A percentile compares a stretch with the other conserved stretches of the same genome.
Conservation (phyloP, 2,329 filamentous ascomycete species). For the Teratosphaeriaceae sp. region DNA sequence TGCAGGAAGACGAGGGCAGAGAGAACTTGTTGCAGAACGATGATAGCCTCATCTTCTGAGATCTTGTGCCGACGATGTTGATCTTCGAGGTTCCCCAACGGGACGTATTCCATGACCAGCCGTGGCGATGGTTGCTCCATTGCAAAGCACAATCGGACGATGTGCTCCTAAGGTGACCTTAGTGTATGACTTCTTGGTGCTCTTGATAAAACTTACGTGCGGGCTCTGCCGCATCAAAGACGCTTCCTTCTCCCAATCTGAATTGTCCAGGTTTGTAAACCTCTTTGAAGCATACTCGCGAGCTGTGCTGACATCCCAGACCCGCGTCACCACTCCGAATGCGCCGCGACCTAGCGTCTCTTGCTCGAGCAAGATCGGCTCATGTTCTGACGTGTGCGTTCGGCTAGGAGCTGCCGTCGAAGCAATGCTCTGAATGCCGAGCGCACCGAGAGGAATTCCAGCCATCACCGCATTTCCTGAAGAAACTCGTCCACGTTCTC, state of each 20-base stretch:
- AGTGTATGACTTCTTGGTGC: background rate
- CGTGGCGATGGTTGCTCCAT: background rate
- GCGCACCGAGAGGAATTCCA: constrained; percentile 5
- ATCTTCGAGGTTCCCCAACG: constrained; percentile 3
- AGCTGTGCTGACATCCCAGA: constrained; percentile 2
- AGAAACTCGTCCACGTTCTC: background rate
- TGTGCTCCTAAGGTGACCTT: constrained; percentile 2
- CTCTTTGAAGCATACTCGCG: constrained; percentile 4
- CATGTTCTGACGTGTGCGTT: background rate
- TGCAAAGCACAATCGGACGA: background rate
- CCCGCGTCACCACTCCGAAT: constrained; percentile 2
- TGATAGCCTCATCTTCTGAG: constrained; percentile 1
- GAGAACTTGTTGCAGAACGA: constrained; percentile 2
- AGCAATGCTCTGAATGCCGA: constrained; percentile 5
- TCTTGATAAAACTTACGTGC: constrained; percentile 1
- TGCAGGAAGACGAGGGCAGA: constrained; percentile 6
- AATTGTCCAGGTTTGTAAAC: background rate
- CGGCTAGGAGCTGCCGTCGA: constrained; percentile 5
- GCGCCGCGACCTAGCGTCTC: constrained; percentile 1
- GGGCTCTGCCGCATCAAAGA: constrained; percentile 3
- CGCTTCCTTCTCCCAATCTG: constrained; percentile 3
- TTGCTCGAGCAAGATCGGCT: constrained; percentile 1
- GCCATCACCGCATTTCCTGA: background rate
- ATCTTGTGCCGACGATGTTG: background rate
- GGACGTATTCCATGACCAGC: constrained; percentile 5